Conservation (phyloP, 139 green algal genomes). For the Chlamydomonas asymmetrica region DNA sequence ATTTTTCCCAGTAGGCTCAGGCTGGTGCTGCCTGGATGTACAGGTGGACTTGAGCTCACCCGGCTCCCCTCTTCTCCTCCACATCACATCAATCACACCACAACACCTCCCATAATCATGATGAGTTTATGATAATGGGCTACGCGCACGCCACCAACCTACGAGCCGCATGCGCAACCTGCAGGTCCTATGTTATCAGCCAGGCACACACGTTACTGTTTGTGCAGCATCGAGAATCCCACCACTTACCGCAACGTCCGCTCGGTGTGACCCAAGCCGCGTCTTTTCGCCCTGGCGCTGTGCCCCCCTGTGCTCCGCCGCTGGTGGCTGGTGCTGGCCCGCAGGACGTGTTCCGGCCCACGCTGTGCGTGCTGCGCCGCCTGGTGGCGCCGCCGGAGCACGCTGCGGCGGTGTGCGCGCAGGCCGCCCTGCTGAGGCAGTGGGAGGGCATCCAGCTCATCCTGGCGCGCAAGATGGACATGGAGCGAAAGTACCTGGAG, state of each 20-base stretch:
- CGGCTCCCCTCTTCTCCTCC: background rate
- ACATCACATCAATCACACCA: background rate
- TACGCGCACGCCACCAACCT: too few species aligned
- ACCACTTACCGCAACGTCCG: too few species aligned
- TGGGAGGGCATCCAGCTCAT: slow-evolving; percentile 73
- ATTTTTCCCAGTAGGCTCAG: background rate
- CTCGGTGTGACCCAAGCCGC: too few species aligned
- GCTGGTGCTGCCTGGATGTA: too few species aligned
- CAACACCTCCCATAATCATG: background rate
- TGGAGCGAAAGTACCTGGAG: slow-evolving; percentile 76
- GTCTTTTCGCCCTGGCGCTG: too few species aligned
- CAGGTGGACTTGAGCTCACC: too few species aligned
- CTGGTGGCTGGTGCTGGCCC: background rate
- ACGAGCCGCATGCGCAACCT: background rate
- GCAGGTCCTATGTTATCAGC: too few species aligned
- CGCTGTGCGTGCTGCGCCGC: slow-evolving; percentile 41
- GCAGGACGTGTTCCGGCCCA: slow-evolving; percentile 67
- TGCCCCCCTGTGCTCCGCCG: too few species aligned
- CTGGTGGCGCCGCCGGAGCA: slow-evolving; percentile 42
- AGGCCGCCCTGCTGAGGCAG: slow-evolving; percentile 40
- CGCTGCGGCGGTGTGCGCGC: slow-evolving; percentile 24
- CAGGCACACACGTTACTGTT: too few species aligned
- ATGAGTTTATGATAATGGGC: background rate
- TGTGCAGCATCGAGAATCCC: too few species aligned
- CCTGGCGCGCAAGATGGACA: slow-evolving; percentile 65